Evolutionary conservation across 805 yeast genomes (phyloP), one percentile per base, ranked within the genome.

Genomic region (Saccharomycopsis fermentans): DNA sequence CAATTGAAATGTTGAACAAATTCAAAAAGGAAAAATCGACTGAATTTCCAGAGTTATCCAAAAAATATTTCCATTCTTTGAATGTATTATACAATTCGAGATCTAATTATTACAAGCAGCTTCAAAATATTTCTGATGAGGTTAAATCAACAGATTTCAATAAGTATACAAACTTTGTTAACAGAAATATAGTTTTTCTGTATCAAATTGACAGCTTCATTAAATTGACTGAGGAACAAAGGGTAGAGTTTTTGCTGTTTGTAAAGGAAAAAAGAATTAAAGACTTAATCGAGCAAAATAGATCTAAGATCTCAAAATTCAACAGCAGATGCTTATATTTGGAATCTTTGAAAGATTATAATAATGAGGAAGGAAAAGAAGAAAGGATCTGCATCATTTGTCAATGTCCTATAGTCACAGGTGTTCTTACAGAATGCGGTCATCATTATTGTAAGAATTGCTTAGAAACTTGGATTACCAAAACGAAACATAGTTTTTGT

Each of bases 401-500:
- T 68, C 81, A 86, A 21, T 77, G 83, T 3, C 68, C 79, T 1
- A 88, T 90, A 55, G 74, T 80, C 2, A 75, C 82, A 43, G 99
- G 99, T 0, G 79, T 94, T 0, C 73, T 94, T 58, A 86, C 96
- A 0, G 82, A 82, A 9, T 94, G 99, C 76, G 98, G 98, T 0
- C 99, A 94, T 70, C 83, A 83, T 64, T 94, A 86, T 67, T 94
- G 99, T 68, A 80, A 81, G 59, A 87, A 81, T 1, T 94, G 99
- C 69, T 74, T 94, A 39, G 77, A 73, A 19, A 82, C 77, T 57
- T 94, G 99, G 99, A 67, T 86, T 56, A 71, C 70, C 21, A 74
- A 73, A 16, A 21, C 24, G 17, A 21, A 37, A 16, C 79, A 79
- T 43, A 68, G 71, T 1, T 71, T 74, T 1, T 94, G 99, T 70